Percentiles rank a stretch among this genome's conserved stretches.
These are phyloP conservation scores for Ustanciosporium gigantosporum DNA, from an alignment of 1,284 basidiomycete genomes.

Conservation along the genomic window DNA sequence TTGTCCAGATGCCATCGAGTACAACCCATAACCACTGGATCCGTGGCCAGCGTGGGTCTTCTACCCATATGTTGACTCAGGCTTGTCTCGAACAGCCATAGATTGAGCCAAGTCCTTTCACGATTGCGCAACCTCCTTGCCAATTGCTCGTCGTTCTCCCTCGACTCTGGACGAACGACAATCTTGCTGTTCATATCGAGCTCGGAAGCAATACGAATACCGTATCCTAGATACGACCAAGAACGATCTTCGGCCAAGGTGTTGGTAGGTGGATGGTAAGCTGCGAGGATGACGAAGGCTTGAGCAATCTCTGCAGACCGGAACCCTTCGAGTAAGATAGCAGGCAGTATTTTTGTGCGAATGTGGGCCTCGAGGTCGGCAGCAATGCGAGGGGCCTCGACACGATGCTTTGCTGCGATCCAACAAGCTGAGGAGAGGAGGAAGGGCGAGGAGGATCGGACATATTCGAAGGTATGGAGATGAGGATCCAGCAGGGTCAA, in stretches of 20 bases:
- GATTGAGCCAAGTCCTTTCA: slow-evolving; percentile 43
- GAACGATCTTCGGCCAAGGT: slow-evolving; percentile 35
- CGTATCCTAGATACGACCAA: slow-evolving; percentile 40
- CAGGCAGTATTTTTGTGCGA: slow-evolving; percentile 17
- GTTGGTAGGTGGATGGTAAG: slow-evolving; percentile 40
- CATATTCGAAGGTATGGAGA: slow-evolving; percentile 41
- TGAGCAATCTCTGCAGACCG: slow-evolving; percentile 37
- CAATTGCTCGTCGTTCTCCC: slow-evolving; percentile 16
- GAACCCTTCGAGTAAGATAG: slow-evolving; percentile 37
- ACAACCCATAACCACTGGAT: slow-evolving; percentile 41
- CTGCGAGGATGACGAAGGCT: slow-evolving; percentile 29
- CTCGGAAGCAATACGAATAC: slow-evolving; percentile 41
- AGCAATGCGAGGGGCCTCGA: slow-evolving; percentile 24
- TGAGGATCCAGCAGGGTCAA: slow-evolving; percentile 44
- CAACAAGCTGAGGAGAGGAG: slow-evolving; percentile 36
- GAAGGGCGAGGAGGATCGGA: slow-evolving; percentile 30
- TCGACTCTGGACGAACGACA: slow-evolving; percentile 4
- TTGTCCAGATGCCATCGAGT: slow-evolving; percentile 38
- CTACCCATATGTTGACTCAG: slow-evolving; percentile 47
- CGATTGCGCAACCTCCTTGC: slow-evolving; percentile 24
- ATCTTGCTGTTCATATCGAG: slow-evolving; percentile 43
- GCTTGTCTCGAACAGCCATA: slow-evolving; percentile 43
- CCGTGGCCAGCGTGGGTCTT: slow-evolving; percentile 34
- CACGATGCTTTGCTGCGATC: slow-evolving; percentile 34
- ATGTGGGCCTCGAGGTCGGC: slow-evolving; percentile 33